phyloP scores from a whole-genome alignment of 192 early-diverging fungal genomes.

The Umbelopsis sp. region DNA sequence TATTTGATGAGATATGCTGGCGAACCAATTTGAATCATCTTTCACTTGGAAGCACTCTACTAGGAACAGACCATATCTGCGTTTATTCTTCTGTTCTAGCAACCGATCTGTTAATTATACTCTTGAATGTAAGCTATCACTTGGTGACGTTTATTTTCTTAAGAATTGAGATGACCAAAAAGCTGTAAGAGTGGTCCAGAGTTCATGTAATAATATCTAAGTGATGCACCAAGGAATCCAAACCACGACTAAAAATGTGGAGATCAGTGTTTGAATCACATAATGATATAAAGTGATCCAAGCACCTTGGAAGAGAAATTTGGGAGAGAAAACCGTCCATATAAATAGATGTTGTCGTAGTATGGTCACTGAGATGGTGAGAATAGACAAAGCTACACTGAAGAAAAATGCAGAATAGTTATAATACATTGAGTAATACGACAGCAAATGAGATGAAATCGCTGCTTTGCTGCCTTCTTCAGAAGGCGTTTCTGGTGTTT shows the following conservation, averaged over 20 bases:
- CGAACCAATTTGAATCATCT: too few species aligned
- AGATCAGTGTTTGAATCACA: conserved; percentile 37
- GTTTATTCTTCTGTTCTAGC: too few species aligned
- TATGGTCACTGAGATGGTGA: conserved; percentile 66
- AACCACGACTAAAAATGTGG: conserved; percentile 21
- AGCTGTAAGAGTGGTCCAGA: neutral
- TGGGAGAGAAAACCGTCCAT: conserved; percentile 85
- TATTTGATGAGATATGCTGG: too few species aligned
- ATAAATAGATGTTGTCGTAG: conserved; percentile 76
- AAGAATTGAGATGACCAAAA: too few species aligned
- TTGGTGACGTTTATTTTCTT: too few species aligned
- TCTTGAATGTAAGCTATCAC: too few species aligned
- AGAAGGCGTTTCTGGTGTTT: neutral
- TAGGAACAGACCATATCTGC: too few species aligned
- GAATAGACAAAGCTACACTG: conserved; percentile 44
- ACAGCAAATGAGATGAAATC: conserved; percentile 19
- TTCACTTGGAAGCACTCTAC: too few species aligned
- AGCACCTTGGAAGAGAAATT: conserved; percentile 74
- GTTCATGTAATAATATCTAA: neutral
- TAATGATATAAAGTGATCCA: conserved; percentile 60
- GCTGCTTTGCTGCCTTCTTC: conserved; percentile 8
- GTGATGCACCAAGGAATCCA: conserved; percentile 27
- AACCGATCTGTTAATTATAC: too few species aligned
- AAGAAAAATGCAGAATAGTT: conserved; percentile 17
- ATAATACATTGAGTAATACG: conserved; percentile 32